These are phyloP conservation scores for Tylopilus orsonianus DNA, from an alignment of 1,284 basidiomycete species.

Conservation along the genomic window DNA sequence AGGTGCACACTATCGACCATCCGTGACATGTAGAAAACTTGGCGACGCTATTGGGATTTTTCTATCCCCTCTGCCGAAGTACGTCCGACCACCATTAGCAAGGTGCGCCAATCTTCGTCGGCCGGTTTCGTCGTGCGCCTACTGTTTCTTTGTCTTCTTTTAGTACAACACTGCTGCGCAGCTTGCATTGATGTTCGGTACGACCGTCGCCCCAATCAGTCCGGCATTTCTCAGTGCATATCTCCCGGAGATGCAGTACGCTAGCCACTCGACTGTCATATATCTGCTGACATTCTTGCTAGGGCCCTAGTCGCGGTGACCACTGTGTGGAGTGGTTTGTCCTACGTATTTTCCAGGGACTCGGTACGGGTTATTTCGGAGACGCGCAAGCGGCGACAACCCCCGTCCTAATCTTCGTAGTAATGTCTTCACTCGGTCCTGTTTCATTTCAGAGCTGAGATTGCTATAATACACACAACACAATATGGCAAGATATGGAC, in stretches of 20 bases:
- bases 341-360: constrained; percentile 78
- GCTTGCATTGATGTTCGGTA: constrained; percentile 84
- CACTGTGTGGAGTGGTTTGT: constrained; percentile 90
- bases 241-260: constrained; percentile 66
- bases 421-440: background rate
- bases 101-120: constrained; percentile 47
- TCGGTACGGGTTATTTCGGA: constrained; percentile 61
- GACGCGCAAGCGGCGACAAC: constrained; percentile 32
- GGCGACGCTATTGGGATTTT: constrained; percentile 91
- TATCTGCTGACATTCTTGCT: constrained; percentile 6
- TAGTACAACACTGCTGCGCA: constrained; percentile 94
- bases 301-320: constrained; percentile 88
- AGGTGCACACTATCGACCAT: background rate
- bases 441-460: constrained; percentile 4
- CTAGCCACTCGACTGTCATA: background rate
- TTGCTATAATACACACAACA: constrained; percentile 26
- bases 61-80: constrained; percentile 94
- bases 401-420: constrained; percentile 20
- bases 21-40: constrained; percentile 71
- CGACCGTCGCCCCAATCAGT: constrained; percentile 82
- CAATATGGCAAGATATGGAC: constrained; percentile 24
- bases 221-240: constrained; percentile 57
- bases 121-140: background rate
- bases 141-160: background rate
- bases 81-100: constrained; percentile 86